A percentile compares a stretch with the other conserved stretches of the same genome.
Evolutionary conservation across 306 rosid species (phyloP).

Genomic region (Glycine soja): DNA sequence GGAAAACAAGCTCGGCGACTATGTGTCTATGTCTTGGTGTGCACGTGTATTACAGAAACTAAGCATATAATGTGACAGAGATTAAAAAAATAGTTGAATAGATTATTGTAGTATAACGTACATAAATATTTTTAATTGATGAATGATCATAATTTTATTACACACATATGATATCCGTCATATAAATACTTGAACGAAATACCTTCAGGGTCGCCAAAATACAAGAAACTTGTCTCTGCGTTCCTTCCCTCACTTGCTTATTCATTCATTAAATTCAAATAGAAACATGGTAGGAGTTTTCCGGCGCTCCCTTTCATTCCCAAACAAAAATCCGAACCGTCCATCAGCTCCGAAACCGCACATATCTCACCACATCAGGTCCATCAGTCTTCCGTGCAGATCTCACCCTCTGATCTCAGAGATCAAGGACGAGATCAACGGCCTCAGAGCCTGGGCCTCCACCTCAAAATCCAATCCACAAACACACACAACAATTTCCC

Average conservation of each 20-base stretch:
- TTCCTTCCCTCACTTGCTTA: too few species aligned
- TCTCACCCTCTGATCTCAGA: constrained; percentile 85
- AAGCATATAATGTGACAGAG: background rate
- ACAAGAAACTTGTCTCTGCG: background rate
- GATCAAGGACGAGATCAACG: constrained; percentile 64
- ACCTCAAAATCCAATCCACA: constrained; percentile 41
- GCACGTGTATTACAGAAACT: constrained; percentile 3
- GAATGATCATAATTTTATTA: background rate
- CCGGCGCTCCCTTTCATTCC: constrained; percentile 81
- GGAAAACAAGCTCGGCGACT: background rate
- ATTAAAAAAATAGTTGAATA: background rate
- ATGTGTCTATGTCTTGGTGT: background rate
- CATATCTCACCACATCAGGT: constrained; percentile 77
- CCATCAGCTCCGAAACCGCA: constrained; percentile 51
- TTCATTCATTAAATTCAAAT: too few species aligned
- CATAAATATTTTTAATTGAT: too few species aligned
- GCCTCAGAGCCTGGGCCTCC: constrained; percentile 56
- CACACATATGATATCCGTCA: background rate
- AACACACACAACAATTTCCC: constrained; percentile 57
- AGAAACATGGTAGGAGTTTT: constrained; percentile 80
- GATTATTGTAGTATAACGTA: too few species aligned
- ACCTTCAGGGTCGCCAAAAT: constrained; percentile 12
- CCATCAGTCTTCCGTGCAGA: constrained; percentile 92
- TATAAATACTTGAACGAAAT: constrained; percentile 30
- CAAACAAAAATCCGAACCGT: constrained; percentile 71